A percentile compares a stretch with the other conserved stretches of the same genome.
Conservation (phyloP, 2,329 filamentous ascomycete species). For the Clarireedia homoeocarpa region DNA sequence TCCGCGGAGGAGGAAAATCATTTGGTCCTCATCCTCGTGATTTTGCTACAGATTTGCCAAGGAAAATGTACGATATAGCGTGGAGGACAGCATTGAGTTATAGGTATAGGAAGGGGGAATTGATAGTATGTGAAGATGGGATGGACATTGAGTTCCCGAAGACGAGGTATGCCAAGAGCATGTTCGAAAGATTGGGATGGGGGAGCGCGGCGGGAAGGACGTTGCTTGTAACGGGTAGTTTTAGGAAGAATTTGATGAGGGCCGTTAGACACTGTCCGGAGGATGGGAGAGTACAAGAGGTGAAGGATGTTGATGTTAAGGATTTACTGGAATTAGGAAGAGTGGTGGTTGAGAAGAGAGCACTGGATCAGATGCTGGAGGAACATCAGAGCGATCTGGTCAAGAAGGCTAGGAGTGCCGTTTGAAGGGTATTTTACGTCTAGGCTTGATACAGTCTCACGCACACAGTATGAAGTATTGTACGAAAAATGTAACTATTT, state of each 20-base stretch:
- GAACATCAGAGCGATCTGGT: slow-evolving; percentile 61
- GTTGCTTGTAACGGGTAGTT: slow-evolving; percentile 61
- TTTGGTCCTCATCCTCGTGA: slow-evolving; percentile 90
- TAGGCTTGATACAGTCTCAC: slow-evolving; percentile 5
- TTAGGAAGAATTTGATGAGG: slow-evolving; percentile 54
- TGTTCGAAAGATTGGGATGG: slow-evolving; percentile 66
- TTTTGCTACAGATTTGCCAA: slow-evolving; percentile 74
- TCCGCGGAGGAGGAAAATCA: slow-evolving; percentile 76
- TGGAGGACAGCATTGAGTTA: slow-evolving; percentile 93
- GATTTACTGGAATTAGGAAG: slow-evolving; percentile 79
- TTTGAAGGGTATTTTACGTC: slow-evolving; percentile 12
- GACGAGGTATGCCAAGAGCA: slow-evolving; percentile 54
- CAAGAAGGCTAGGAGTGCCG: slow-evolving; percentile 18
- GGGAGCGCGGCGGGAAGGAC: slow-evolving; percentile 56
- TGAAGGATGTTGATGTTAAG: slow-evolving; percentile 89
- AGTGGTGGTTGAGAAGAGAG: slow-evolving; percentile 77
- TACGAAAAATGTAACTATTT: slow-evolving; percentile 7
- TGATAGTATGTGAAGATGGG: slow-evolving; percentile 75
- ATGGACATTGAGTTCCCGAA: slow-evolving; percentile 52
- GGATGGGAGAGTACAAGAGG: slow-evolving; percentile 61
- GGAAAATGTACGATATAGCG: slow-evolving; percentile 90
- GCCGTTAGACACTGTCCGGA: slow-evolving; percentile 53
- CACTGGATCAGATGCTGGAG: slow-evolving; percentile 67
- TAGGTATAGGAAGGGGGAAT: slow-evolving; percentile 77
- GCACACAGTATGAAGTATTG: background rate